These are phyloP conservation scores for Pterulicium gracile DNA, from an alignment of 1,284 basidiomycete species.

Conservation along the genomic window DNA sequence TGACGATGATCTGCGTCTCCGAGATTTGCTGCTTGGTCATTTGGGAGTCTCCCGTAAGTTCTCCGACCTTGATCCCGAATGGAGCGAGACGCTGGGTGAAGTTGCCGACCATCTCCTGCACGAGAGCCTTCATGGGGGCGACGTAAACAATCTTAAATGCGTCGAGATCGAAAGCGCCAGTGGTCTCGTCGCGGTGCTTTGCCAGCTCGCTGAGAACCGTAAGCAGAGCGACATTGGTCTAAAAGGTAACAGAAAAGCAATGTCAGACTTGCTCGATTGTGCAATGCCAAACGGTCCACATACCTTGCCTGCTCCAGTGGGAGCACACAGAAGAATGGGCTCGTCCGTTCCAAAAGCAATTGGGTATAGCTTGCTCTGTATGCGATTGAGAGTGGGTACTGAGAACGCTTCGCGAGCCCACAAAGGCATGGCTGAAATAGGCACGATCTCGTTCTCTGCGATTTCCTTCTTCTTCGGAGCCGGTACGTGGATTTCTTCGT, in stretches of 20 bases:
- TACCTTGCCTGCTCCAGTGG: constrained; percentile 97
- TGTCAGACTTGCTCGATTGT: constrained; percentile 7
- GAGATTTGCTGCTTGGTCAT: constrained; percentile 97
- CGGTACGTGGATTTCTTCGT: constrained; percentile 97
- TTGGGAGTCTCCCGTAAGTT: constrained; percentile 95
- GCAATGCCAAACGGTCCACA: constrained; percentile 16
- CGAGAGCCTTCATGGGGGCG: constrained; percentile 98
- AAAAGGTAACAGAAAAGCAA: constrained; percentile 8
- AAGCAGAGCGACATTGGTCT: constrained; percentile 98
- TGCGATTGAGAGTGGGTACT: constrained; percentile 76
- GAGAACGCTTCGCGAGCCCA: constrained; percentile 90
- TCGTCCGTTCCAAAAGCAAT: constrained; percentile 93
- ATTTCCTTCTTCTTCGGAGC: constrained; percentile 77
- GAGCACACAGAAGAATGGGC: constrained; percentile 92
- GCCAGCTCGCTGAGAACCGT: constrained; percentile 82
- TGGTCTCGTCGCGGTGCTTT: constrained; percentile 77
- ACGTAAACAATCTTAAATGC: constrained; percentile 98
- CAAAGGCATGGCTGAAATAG: constrained; percentile 65
- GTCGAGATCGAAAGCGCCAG: constrained; percentile 81
- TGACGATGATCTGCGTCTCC: constrained; percentile 98
- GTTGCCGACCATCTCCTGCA: constrained; percentile 95
- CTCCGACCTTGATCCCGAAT: constrained; percentile 85
- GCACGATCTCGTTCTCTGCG: constrained; percentile 64
- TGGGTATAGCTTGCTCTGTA: constrained; percentile 92
- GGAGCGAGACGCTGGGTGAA: constrained; percentile 76